phyloP scores from a whole-genome alignment of 1,139 yeast genomes.

The Debaryomycetaceae sp. region DNA sequence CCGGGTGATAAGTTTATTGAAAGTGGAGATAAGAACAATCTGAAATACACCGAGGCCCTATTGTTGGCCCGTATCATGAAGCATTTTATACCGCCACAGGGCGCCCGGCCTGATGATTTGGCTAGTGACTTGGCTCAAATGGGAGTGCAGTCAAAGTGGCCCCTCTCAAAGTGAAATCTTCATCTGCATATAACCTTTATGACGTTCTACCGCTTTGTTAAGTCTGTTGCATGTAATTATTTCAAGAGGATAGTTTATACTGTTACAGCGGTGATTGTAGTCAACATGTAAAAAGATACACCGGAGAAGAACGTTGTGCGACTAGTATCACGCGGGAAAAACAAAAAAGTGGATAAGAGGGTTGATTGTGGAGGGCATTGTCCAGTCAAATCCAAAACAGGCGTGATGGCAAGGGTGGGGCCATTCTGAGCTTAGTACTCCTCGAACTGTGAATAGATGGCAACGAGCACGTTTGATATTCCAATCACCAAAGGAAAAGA shows the following conservation, averaged over 20 bases:
- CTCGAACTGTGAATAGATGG: conserved; percentile 49
- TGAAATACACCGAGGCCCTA: conserved; percentile 31
- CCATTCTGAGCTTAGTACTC: conserved; percentile 20
- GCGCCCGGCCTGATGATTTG: conserved; percentile 33
- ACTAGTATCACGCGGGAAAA: too few species aligned
- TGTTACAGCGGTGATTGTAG: too few species aligned
- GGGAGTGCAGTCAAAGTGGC: conserved; percentile 39
- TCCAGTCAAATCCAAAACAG: too few species aligned
- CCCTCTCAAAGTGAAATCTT: conserved; percentile 14
- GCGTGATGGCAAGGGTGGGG: too few species aligned
- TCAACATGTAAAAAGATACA: too few species aligned
- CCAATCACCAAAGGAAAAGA: conserved; percentile 47
- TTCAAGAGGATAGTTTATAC: too few species aligned
- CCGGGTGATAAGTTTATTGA: conserved; percentile 15
- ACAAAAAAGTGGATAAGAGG: too few species aligned
- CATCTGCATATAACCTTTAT: too few species aligned
- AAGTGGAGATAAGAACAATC: conserved; percentile 8
- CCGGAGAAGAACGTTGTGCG: too few species aligned
- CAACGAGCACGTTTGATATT: conserved; percentile 43
- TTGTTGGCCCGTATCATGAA: conserved; percentile 43
- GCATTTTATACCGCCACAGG: conserved; percentile 40
- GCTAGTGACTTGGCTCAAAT: conserved; percentile 31
- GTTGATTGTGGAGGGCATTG: too few species aligned
- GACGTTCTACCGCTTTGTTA: too few species aligned
- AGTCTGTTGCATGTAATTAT: too few species aligned